These are phyloP conservation scores for Talaromyces albobiverticillius DNA, from an alignment of 2,329 filamentous ascomycete genomes.

Conservation along the genomic window DNA sequence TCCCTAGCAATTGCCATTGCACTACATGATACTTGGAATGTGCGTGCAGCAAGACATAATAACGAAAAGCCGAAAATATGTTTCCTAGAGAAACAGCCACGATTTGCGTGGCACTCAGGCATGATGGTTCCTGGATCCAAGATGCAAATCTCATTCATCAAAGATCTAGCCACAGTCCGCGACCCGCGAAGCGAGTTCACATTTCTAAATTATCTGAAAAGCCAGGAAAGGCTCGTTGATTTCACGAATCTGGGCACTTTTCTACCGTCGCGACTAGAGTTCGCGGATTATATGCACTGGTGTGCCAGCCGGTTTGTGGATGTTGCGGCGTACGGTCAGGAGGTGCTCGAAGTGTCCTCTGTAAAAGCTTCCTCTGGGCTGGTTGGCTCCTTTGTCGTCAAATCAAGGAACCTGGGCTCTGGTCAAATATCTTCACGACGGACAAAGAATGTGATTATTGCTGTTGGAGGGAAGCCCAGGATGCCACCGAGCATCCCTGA, in stretches of 20 bases:
- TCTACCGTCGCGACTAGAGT: constrained; percentile 79
- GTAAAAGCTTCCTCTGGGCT: background rate
- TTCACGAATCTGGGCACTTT: constrained; percentile 92
- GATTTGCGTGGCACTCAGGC: constrained; percentile 89
- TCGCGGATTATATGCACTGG: constrained; percentile 95
- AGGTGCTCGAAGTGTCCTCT: constrained; percentile 64
- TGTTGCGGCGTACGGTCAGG: constrained; percentile 71
- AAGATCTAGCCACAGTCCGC: constrained; percentile 86
- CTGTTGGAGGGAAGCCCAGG: constrained; percentile 65
- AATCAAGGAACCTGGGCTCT: constrained; percentile 58
- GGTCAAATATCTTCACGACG: constrained; percentile 39
- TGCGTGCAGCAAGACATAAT: constrained; percentile 36
- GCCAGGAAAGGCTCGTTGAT: constrained; percentile 75
- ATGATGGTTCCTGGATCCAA: constrained; percentile 91
- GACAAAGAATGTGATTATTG: constrained; percentile 58
- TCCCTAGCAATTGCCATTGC: constrained; percentile 87
- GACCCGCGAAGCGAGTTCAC: constrained; percentile 90
- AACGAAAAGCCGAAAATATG: constrained; percentile 62
- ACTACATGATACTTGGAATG: constrained; percentile 71
- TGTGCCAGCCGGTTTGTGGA: constrained; percentile 75
- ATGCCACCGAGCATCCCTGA: constrained; percentile 69
- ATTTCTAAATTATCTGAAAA: constrained; percentile 90
- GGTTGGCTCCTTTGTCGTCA: constrained; percentile 67
- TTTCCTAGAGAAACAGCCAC: constrained; percentile 80
- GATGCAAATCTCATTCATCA: constrained; percentile 98